Conservation (phyloP, 2,329 filamentous ascomycete species). For the Albifimbria verrucaria region DNA sequence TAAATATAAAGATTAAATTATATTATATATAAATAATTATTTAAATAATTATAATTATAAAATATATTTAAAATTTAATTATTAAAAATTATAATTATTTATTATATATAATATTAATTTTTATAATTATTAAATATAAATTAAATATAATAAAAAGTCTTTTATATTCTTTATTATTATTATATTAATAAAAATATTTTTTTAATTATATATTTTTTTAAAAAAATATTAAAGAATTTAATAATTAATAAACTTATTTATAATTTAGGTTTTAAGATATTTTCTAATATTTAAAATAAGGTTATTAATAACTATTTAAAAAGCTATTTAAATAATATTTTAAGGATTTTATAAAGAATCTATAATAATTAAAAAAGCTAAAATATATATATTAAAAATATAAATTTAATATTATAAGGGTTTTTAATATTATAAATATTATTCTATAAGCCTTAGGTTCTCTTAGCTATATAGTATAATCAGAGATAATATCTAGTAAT, state of each 20-base stretch:
- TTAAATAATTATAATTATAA: neutral
- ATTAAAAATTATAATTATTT: neutral
- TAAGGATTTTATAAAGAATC: neutral
- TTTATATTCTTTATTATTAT: neutral
- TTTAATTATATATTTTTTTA: neutral
- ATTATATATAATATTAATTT: neutral
- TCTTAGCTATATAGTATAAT: no score
- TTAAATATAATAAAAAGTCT: neutral
- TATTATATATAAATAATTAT: neutral
- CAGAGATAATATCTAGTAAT: no score
- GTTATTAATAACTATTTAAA: neutral
- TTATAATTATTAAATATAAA: neutral
- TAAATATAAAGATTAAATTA: neutral
- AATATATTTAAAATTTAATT: neutral
- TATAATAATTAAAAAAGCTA: slow-evolving; percentile 4
- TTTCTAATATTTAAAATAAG: slow-evolving; percentile 1
- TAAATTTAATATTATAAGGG: neutral
- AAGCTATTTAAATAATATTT: neutral
- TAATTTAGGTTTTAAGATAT: slow-evolving; percentile 4
- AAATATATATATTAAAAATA: slow-evolving; percentile 1
- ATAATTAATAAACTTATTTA: slow-evolving; percentile 1
- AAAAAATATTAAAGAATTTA: slow-evolving; percentile 2
- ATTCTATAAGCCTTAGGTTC: no score
- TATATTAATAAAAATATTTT: slow-evolving; percentile 2
- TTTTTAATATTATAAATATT: slow-evolving; percentile 1